phyloP scores from a whole-genome alignment of 345 rosid species.

The Eucalyptus tenuipes region DNA sequence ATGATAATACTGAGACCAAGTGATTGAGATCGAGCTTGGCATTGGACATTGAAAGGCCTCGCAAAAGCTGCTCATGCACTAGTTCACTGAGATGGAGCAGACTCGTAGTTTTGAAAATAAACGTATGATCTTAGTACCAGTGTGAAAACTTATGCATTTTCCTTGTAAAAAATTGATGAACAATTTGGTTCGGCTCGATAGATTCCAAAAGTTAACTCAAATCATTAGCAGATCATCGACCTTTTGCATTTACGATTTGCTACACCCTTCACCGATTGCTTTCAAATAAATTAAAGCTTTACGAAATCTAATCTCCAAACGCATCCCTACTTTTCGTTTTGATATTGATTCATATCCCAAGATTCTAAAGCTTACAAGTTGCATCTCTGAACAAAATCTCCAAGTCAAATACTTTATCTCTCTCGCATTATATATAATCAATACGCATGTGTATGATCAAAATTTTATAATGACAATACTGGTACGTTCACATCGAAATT shows the following conservation, averaged over 20 bases:
- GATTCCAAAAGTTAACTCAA: not conserved
- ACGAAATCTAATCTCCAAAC: accelerated
- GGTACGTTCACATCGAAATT: not conserved
- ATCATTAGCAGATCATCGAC: accelerated
- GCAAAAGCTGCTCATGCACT: not conserved
- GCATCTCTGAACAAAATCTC: not conserved
- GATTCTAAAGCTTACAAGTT: not conserved
- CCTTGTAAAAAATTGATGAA: too few species aligned
- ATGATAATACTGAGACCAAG: not conserved
- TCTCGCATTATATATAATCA: not conserved
- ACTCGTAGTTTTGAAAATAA: not conserved
- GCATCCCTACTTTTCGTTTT: not conserved
- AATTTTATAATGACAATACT: not conserved
- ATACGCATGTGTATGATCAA: not conserved
- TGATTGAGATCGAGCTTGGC: not conserved
- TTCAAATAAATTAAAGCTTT: not conserved
- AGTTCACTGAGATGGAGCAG: not conserved
- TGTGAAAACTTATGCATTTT: not conserved
- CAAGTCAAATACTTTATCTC: not conserved
- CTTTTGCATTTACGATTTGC: accelerated
- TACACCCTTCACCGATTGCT: not conserved
- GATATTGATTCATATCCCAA: not conserved
- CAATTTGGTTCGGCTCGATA: accelerated
- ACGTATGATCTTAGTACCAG: not conserved
- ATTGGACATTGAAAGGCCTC: not conserved